Evolutionary conservation across 805 yeast species (phyloP), one percentile per base, ranked within the genome.

Genomic region (Starmerella geochares): DNA sequence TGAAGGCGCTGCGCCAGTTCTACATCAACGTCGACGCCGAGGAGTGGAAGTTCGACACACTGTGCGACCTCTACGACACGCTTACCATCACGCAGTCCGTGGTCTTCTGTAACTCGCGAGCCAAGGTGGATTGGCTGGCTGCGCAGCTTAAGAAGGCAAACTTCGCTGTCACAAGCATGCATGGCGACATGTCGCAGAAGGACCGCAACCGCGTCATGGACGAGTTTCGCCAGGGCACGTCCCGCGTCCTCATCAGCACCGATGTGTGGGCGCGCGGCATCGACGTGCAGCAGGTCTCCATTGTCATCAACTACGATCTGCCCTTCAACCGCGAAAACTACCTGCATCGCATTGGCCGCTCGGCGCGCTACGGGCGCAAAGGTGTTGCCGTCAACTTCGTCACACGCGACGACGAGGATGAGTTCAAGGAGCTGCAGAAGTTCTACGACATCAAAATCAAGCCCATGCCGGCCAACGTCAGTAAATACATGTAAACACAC

Each of bases 191-290:
- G 85, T 80, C 85, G 62, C 98, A 92, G 71, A 82, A 81, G 62
- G 95, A 90, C 67, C 78, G 98, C 71, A 96, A 92, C 69, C 72
- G 78, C 61, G 85, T 92, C 61, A 92, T 92, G 98, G 79, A 80
- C 67, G 96, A 88, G 68, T 92, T 92, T 79, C 77, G 98, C 68
- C 74, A 83, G 52, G 98, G 98, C 53, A 79, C 83, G 58, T 85
- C 96, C 48, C 79, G 98, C 66, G 90, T 92, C 46, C 74, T 92
- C 66, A 92, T 92, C 65, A 83, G 96, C 59, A 92, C 98, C 37
- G 98, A 92, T 70, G 83, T 92, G 62, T 84, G 90, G 82, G 98
- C 98, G 46, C 78, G 98, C 71, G 98, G 98, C 65, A 92, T 90
- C 58, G 98, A 90, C 70, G 97, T 90, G 54, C 98, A 90, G 73